These are phyloP conservation scores for Clarkia xantiana DNA, from an alignment of 345 rosid species.

Conservation along the genomic window DNA sequence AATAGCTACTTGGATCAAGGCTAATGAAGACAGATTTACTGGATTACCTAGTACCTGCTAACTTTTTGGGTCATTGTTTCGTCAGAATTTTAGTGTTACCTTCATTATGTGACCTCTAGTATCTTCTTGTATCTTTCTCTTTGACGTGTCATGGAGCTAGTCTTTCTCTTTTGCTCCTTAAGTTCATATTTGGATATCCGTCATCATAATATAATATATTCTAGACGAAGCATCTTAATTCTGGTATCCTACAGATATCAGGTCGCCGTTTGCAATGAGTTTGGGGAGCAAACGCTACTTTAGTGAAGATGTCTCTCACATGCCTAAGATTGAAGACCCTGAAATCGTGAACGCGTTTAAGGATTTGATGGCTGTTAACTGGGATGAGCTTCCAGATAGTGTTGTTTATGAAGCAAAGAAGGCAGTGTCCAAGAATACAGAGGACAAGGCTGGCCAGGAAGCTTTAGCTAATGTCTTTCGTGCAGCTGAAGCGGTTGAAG, in stretches of 20 bases:
- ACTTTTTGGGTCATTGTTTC: too few relatives aligned
- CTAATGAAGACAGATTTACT: too few relatives aligned
- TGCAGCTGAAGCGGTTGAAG: constrained; percentile 84
- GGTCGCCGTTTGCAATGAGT: constrained; percentile 23
- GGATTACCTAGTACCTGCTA: too few relatives aligned
- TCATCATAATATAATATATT: too few relatives aligned
- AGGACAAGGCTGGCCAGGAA: constrained; percentile 72
- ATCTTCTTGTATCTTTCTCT: too few relatives aligned
- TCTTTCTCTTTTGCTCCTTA: too few relatives aligned
- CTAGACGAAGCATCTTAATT: too few relatives aligned
- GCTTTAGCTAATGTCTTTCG: constrained; percentile 44
- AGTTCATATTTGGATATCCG: too few relatives aligned
- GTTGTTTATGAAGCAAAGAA: constrained; percentile 39
- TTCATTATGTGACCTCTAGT: too few relatives aligned
- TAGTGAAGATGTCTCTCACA: constrained; percentile 46
- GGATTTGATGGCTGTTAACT: constrained; percentile 69
- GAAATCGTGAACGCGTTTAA: constrained; percentile 44
- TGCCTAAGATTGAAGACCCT: constrained; percentile 50
- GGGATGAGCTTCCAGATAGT: constrained; percentile 52
- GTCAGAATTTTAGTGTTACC: too few relatives aligned
- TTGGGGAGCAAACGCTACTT: constrained; percentile 37
- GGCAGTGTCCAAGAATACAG: constrained; percentile 39
- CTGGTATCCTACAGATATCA: not conserved
- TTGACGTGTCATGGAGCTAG: too few relatives aligned
- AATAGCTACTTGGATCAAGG: too few relatives aligned